Conservation (phyloP, 306 rosid genomes). For the Lagenaria siceraria region DNA sequence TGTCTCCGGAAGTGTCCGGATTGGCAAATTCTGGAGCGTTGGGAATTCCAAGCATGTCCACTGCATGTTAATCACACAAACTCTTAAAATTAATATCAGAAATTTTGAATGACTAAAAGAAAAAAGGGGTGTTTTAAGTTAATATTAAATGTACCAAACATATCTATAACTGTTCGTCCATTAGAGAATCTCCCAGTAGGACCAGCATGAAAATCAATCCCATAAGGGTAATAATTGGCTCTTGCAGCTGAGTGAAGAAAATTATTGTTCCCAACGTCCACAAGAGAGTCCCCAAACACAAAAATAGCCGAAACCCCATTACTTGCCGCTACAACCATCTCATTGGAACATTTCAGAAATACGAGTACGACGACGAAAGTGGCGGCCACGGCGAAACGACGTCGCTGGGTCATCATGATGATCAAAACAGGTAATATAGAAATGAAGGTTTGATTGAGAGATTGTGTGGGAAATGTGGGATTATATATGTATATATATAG, state of each 20-base stretch:
- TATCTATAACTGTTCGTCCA: slow-evolving; percentile 50
- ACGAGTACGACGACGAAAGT: background rate
- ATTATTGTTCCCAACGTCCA: slow-evolving; percentile 81
- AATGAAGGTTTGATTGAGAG: background rate
- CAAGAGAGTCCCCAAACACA: slow-evolving; percentile 80
- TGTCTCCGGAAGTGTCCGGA: slow-evolving; percentile 30
- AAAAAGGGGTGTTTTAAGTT: no score
- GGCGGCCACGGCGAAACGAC: background rate
- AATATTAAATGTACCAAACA: slow-evolving; percentile 31
- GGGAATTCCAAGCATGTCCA: slow-evolving; percentile 52
- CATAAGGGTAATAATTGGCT: slow-evolving; percentile 64
- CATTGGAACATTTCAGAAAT: slow-evolving; percentile 5
- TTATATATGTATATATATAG: background rate
- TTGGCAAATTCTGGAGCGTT: slow-evolving; percentile 50
- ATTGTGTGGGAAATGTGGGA: background rate
- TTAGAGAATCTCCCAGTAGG: slow-evolving; percentile 80
- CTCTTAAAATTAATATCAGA: no score
- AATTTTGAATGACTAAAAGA: no score
- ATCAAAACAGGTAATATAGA: background rate
- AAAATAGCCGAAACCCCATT: slow-evolving; percentile 52
- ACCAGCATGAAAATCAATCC: slow-evolving; percentile 43
- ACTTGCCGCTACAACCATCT: slow-evolving; percentile 12
- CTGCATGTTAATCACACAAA: slow-evolving; percentile 16
- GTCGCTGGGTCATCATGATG: background rate
- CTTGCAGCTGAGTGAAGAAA: slow-evolving; percentile 35